These are phyloP conservation scores for Herpetomonas samuelpessoai DNA, from an alignment of 208 protist genomes.

Conservation along the genomic window DNA sequence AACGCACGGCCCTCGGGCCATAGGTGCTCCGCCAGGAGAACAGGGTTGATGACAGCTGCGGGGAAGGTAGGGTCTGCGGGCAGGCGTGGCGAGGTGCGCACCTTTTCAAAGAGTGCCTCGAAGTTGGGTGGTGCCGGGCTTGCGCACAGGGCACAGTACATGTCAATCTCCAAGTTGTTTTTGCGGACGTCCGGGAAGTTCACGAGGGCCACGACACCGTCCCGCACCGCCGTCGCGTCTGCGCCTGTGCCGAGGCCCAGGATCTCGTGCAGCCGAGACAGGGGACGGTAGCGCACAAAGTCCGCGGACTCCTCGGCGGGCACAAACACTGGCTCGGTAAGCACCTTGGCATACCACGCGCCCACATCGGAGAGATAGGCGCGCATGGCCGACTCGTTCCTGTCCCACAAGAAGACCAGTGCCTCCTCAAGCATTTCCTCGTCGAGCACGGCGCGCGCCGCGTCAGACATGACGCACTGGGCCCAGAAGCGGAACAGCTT, in stretches of 20 bases:
- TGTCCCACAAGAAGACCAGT: constrained; percentile 36
- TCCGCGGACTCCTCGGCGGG: constrained; percentile 17
- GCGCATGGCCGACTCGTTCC: constrained; percentile 15
- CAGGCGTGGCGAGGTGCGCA: constrained; percentile 39
- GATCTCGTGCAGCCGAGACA: constrained; percentile 23
- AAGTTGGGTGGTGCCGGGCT: constrained; percentile 18
- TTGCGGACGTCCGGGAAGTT: constrained; percentile 42
- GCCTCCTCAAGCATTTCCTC: constrained; percentile 73
- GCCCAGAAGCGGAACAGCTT: constrained; percentile 72
- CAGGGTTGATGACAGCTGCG: constrained; percentile 62
- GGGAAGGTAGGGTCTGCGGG: constrained; percentile 39
- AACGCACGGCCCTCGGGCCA: constrained; percentile 29
- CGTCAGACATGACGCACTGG: constrained; percentile 62
- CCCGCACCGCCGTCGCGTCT: constrained; percentile 17
- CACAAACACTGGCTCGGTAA: constrained; percentile 11
- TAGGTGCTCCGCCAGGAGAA: constrained; percentile 58
- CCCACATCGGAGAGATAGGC: constrained; percentile 68
- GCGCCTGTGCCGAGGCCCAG: constrained; percentile 16
- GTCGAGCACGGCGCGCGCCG: constrained; percentile 43
- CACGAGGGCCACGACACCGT: constrained; percentile 10
- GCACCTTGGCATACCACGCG: constrained; percentile 11
- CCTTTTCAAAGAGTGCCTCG: constrained; percentile 45
- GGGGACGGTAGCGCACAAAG: constrained; percentile 62
- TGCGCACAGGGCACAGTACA: constrained; percentile 49
- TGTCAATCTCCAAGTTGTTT: constrained; percentile 46